These are phyloP conservation scores for Pelargonium australe DNA, from an alignment of 441 rosid species.

Conservation along the genomic window DNA sequence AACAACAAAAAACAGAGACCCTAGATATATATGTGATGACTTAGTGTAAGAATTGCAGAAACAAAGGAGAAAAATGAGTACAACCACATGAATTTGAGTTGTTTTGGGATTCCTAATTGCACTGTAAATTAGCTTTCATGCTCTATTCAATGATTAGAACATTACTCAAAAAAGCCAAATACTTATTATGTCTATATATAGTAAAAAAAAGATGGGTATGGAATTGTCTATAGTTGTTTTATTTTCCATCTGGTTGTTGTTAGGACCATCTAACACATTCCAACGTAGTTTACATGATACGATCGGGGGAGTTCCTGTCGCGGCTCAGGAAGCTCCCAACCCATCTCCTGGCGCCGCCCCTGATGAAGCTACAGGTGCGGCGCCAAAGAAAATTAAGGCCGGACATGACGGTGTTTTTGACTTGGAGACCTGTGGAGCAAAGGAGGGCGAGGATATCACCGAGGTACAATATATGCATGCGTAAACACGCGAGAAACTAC, in stretches of 20 bases:
- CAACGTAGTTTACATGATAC: not conserved
- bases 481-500: not conserved
- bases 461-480: not conserved
- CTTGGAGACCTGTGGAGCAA: not conserved
- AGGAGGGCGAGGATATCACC: not conserved
- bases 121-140: not conserved
- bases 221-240: not conserved
- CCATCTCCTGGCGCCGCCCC: not conserved
- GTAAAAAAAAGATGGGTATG: not conserved
- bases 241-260: not conserved
- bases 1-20: too few relatives aligned
- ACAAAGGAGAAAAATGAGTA: not conserved
- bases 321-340: not conserved
- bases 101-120: not conserved
- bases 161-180: not conserved
- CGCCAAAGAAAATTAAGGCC: not conserved
- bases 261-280: not conserved
- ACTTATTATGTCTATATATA: not conserved
- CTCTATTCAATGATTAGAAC: not conserved
- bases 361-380: not conserved
- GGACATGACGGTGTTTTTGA: not conserved
- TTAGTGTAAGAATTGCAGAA: not conserved
- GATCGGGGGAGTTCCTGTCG: not conserved
- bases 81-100: not conserved
- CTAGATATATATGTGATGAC: not conserved